Evolutionary conservation across 1,284 basidiomycete genomes (phyloP).

Genomic region (Trametes pubescens): DNA sequence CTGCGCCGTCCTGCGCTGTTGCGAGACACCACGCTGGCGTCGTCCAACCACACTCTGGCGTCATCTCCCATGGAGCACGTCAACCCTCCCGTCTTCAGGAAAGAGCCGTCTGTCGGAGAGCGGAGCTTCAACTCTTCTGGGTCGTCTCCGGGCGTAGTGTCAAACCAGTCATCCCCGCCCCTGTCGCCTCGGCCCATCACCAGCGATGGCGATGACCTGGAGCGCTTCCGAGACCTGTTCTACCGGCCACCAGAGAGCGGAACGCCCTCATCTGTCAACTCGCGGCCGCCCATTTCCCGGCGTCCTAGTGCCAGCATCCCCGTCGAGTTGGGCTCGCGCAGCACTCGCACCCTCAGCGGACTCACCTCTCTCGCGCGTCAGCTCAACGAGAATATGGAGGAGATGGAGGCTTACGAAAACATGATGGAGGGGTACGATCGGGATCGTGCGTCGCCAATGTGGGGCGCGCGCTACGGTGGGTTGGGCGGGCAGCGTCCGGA

Average conservation of each 20-base stretch:
- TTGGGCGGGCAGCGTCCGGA: constrained; percentile 38
- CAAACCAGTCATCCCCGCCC: constrained; percentile 50
- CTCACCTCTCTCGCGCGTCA: constrained; percentile 69
- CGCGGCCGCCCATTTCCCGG: constrained; percentile 36
- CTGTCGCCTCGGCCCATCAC: constrained; percentile 51
- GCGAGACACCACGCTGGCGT: constrained; percentile 28
- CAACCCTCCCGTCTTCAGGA: constrained; percentile 40
- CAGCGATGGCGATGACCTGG: constrained; percentile 69
- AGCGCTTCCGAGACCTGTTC: constrained; percentile 75
- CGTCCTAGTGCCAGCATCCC: constrained; percentile 38
- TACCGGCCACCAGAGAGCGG: constrained; percentile 53
- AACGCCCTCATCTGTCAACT: constrained; percentile 26
- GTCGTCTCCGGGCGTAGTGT: constrained; percentile 50
- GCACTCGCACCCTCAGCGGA: constrained; percentile 54
- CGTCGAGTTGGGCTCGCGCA: constrained; percentile 39
- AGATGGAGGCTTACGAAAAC: constrained; percentile 41
- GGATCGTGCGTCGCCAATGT: constrained; percentile 38
- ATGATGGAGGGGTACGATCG: constrained; percentile 29
- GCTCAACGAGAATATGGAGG: constrained; percentile 65
- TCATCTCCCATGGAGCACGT: constrained; percentile 40
- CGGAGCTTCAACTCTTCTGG: constrained; percentile 36
- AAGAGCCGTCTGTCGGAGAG: constrained; percentile 20
- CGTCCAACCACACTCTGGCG: constrained; percentile 39
- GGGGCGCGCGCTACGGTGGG: constrained; percentile 42
- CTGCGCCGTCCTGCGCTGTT: constrained; percentile 10